Evolutionary conservation across 202 grass and related monocot genomes (phyloP), one percentile per base, ranked within the genome.

Genomic region (Setaria italica): DNA sequence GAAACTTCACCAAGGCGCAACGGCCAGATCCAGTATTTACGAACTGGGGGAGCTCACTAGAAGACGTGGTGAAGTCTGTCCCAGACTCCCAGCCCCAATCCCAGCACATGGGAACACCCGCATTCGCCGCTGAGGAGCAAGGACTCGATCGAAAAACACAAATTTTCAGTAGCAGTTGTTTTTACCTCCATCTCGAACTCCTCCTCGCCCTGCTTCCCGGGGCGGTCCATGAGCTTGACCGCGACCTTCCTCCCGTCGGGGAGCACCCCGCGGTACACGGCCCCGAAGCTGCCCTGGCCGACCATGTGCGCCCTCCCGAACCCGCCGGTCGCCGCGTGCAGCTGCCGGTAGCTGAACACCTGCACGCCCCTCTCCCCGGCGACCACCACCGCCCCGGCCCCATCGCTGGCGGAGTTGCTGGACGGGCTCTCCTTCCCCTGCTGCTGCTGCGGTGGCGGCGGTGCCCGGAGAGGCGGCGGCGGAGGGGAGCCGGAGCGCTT

Each of bases 171-270:
- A 50, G 21, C 2, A 19, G 19, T 74, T 74, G 51, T 4, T 55
- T 50, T 81, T 84, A 89, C 97, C 97, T 99, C 97, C 97, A 96
- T 96, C 67, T 94, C 88, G 82, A 99, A 99, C 82, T 96, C 97
- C 70, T 99, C 90, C 82, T 96, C 97, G 15, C 94, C 97, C 73
- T 99, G 97, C 84, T 94, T 99, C 63, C 97, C 97, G 7, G 93
- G 97, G 10, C 71, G 90, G 53, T 99, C 96, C 96, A 99, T 99
- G 69, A 94, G 91, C 90, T 99, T 99, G 68, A 99, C 96, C 9
- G 96, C 96, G 68, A 99, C 92, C 80, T 96, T 95, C 80, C 93
- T 85, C 45, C 91, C 92, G 69, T 99, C 97, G 55, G 91, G 70
- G 43, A 96, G 88, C 62, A 90, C 56, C 37, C 93, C 97, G 67